These are phyloP conservation scores for Epichloe sylvatica DNA, from an alignment of 2,329 filamentous ascomycete species.

Conservation along the genomic window DNA sequence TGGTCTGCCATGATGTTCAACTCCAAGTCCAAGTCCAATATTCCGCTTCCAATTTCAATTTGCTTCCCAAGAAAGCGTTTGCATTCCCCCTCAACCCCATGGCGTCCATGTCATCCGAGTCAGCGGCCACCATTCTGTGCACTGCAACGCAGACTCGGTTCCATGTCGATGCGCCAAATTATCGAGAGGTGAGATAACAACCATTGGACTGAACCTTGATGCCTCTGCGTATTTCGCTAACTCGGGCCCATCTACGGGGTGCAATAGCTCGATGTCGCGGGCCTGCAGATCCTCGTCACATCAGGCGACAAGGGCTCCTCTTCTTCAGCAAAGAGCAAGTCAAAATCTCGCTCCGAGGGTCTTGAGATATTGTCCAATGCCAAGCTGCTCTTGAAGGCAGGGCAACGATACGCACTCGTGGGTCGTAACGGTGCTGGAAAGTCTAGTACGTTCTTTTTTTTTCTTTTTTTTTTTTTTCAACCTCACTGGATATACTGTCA, in stretches of 20 bases:
- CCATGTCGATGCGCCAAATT: slow-evolving; percentile 41
- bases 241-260: background rate
- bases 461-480: background rate
- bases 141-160: slow-evolving; percentile 56
- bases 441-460: slow-evolving; percentile 42
- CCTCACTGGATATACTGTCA: no score
- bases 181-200: slow-evolving; percentile 35
- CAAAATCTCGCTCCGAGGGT: slow-evolving; percentile 29
- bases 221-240: background rate
- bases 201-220: background rate
- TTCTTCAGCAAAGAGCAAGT: slow-evolving; percentile 36
- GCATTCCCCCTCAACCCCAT: slow-evolving; percentile 14
- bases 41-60: background rate
- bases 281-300: slow-evolving; percentile 54
- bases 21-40: no score
- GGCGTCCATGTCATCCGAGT: slow-evolving; percentile 36
- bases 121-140: slow-evolving; percentile 41
- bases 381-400: slow-evolving; percentile 56
- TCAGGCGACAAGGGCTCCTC: slow-evolving; percentile 22
- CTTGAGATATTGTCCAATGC: slow-evolving; percentile 59
- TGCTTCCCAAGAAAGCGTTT: background rate
- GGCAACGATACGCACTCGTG: slow-evolving; percentile 61
- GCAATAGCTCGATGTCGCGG: slow-evolving; percentile 52
- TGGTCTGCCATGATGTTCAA: no score
- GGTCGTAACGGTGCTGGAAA: slow-evolving; percentile 76